Base-by-base conservation (phyloP, 2,329 filamentous ascomycete genomes). In the Alternaria atra region DNA sequence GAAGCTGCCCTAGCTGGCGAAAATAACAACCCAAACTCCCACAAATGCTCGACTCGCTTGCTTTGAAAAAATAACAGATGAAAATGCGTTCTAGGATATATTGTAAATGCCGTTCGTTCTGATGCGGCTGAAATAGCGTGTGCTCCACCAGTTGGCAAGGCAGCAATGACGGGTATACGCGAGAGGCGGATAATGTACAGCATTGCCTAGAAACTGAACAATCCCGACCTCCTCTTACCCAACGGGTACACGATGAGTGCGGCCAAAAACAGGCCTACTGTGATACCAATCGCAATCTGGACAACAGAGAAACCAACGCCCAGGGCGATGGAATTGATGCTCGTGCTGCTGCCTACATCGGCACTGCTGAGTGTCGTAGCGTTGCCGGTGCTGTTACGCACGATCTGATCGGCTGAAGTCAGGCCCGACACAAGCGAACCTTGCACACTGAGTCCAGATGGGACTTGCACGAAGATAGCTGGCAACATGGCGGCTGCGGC, bases 401-500 rank as follows among this genome's bases (percentile, higher is more conserved):
- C 82, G 64, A 87, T 85, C 65, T 87, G 82, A 63, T 88, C 82
- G 0, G 87, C 86, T 2, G 82, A 84, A 9, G 83, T 83, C 44
- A 89, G 80, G 13, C 87, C 87, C 0, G 82, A 80, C 2, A 89
- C 82, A 17, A 89, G 73, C 13, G 81, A 84, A 1, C 87, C 87
- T 53, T 81, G 84, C 1, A 87, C 86, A 3, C 86, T 85, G 3
- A 89, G 78, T 1, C 87, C 87, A 2, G 83, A 85, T 0, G 87
- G 87, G 0, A 89, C 87, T 60, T 88, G 85, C 2, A 89, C 86
- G 64, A 96, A 96, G 65, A 97, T 96, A 5, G 91, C 93, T 0
- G 93, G 93, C 9, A 97, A 81, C 84, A 97, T 92, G 1, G 91
- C 90, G 0, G 92, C 92, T 0, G 93, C 93, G 0, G 93, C 93